phyloP scores from a whole-genome alignment of 2,329 filamentous ascomycete genomes.

The Ramularia endophylla region DNA sequence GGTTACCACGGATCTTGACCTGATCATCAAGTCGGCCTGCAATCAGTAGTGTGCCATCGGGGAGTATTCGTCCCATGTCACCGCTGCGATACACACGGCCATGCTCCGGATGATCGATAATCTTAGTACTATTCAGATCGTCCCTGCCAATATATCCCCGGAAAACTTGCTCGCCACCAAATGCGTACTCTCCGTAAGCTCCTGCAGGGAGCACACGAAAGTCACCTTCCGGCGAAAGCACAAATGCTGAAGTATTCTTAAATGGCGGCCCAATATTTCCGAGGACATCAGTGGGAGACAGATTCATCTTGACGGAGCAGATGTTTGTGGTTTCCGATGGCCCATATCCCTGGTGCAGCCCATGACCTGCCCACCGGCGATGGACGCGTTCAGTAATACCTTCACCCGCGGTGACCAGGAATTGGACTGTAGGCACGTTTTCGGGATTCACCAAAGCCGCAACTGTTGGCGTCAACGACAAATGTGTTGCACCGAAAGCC shows the following conservation, averaged over 20 bases:
- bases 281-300: constrained; percentile 53
- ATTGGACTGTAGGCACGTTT: constrained; percentile 64
- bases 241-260: constrained; percentile 68
- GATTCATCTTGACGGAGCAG: constrained; percentile 63
- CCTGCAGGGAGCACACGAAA: constrained; percentile 60
- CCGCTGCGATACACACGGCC: constrained; percentile 77
- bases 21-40: constrained; percentile 70
- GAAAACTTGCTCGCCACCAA: constrained; percentile 75
- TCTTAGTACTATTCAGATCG: constrained; percentile 57
- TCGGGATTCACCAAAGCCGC: constrained; percentile 65
- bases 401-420: constrained; percentile 78
- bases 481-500: constrained; percentile 62
- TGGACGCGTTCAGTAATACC: constrained; percentile 68
- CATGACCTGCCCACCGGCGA: constrained; percentile 58
- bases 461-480: constrained; percentile 81
- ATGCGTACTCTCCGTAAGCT: constrained; percentile 75
- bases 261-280: constrained; percentile 73
- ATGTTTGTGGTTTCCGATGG: constrained; percentile 86
- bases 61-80: constrained; percentile 72
- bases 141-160: constrained; percentile 66
- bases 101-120: constrained; percentile 61
- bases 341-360: constrained; percentile 76
- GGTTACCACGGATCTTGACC: constrained; percentile 73
- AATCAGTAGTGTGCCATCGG: constrained; percentile 69
- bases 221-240: constrained; percentile 43